These are phyloP conservation scores for Tilletia caries DNA, from an alignment of 1,284 basidiomycete species.

Conservation along the genomic window DNA sequence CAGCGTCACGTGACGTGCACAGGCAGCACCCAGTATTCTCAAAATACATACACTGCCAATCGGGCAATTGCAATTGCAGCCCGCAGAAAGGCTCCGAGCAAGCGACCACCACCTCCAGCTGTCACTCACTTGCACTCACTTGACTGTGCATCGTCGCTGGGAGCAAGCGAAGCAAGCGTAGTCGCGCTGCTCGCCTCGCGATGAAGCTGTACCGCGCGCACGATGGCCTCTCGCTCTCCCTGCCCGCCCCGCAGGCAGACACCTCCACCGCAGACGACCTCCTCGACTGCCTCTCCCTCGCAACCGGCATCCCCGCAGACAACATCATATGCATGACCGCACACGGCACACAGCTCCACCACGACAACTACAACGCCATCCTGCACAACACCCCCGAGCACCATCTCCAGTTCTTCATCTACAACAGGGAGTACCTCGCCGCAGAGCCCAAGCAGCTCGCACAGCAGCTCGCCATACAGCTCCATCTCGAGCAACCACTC, in stretches of 20 bases:
- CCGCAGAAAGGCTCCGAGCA: no score
- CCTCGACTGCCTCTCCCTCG: constrained; percentile 46
- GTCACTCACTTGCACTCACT: no score
- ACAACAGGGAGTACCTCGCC: constrained; percentile 48
- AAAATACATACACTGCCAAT: no score
- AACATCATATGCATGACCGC: constrained; percentile 50
- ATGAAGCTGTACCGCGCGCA: constrained; percentile 47
- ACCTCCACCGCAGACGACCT: constrained; percentile 45
- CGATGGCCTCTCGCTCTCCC: constrained; percentile 29
- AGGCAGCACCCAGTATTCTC: no score
- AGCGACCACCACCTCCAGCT: no score
- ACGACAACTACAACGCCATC: constrained; percentile 23
- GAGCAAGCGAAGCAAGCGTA: no score
- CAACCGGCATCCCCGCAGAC: constrained; percentile 46
- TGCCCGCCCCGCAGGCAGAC: constrained; percentile 34
- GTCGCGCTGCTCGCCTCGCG: no score
- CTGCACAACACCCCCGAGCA: constrained; percentile 8
- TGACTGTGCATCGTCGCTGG: no score
- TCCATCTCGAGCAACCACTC: constrained; percentile 24
- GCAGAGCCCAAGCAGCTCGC: constrained; percentile 40
- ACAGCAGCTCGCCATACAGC: constrained; percentile 34
- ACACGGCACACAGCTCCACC: constrained; percentile 43
- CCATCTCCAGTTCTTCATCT: constrained; percentile 42
- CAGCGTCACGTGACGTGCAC: no score
- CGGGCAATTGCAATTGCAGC: no score